Percentiles rank a stretch among this genome's conserved stretches.
Conservation (phyloP, 768 basidiomycete genomes). For the Suillus discolor region DNA sequence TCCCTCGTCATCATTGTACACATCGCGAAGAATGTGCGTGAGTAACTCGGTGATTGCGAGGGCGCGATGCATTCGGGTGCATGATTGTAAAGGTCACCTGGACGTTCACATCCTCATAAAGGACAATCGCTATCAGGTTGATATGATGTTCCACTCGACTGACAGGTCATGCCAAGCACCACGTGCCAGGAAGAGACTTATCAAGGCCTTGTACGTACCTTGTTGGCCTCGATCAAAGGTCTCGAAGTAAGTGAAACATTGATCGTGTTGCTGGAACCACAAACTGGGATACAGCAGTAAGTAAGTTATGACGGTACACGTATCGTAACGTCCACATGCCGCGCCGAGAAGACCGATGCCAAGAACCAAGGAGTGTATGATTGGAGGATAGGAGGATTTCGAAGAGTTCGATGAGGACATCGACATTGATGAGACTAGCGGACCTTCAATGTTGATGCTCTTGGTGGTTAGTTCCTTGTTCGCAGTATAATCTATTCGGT, state of each 20-base stretch:
- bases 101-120: not conserved
- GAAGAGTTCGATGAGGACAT: too few species aligned
- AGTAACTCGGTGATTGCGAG: slow-evolving; percentile 5
- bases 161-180: not conserved
- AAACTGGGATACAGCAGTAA: not conserved
- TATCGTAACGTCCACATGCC: too few species aligned
- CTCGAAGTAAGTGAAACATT: not conserved
- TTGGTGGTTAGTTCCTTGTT: too few species aligned
- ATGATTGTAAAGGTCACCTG: not conserved
- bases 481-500: too few species aligned
- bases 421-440: too few species aligned
- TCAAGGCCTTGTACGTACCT: not conserved
- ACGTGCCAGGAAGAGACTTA: not conserved
- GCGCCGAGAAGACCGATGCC: too few species aligned
- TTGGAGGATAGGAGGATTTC: too few species aligned
- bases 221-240: not conserved
- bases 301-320: too few species aligned
- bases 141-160: not conserved
- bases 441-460: too few species aligned
- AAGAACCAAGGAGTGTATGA: too few species aligned
- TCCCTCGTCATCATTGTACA: slow-evolving; percentile 2
- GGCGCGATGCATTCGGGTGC: slow-evolving; percentile 6
- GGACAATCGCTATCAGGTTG: not conserved
- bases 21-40: not conserved
- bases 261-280: not conserved